Percentiles rank a stretch among this genome's conserved stretches.
phyloP scores from a whole-genome alignment of 139 green algal genomes.

The Haematococcus sp. region DNA sequence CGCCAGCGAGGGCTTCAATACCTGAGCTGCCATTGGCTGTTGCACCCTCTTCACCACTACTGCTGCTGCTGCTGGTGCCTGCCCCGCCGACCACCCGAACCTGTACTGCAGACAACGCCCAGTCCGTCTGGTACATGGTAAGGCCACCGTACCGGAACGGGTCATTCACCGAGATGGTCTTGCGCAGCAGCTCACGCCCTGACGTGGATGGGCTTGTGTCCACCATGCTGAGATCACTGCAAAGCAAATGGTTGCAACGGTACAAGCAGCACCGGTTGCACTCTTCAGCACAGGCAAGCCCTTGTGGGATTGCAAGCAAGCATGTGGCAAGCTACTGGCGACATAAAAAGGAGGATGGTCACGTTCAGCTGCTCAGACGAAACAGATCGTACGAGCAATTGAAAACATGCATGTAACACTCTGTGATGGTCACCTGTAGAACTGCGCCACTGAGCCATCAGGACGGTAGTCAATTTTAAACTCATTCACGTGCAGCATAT shows the following conservation, averaged over 20 bases:
- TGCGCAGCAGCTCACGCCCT: conserved; percentile 51
- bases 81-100: conserved; percentile 52
- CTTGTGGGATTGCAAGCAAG: too few relatives aligned
- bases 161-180: conserved; percentile 91
- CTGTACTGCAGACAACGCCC: conserved; percentile 77
- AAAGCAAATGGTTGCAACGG: too few relatives aligned
- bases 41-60: neutral
- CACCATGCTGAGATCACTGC: conserved; percentile 17
- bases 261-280: too few relatives aligned
- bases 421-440: conserved; percentile 52
- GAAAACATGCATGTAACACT: too few relatives aligned
- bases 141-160: conserved; percentile 83
- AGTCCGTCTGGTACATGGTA: conserved; percentile 96
- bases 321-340: too few relatives aligned
- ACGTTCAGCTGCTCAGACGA: too few relatives aligned
- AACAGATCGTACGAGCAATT: too few relatives aligned
- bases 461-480: conserved; percentile 93
- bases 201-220: neutral
- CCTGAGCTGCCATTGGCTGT: neutral
- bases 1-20: neutral
- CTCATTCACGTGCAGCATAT: conserved; percentile 78
- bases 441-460: conserved; percentile 88
- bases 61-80: neutral
- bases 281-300: too few relatives aligned
- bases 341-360: too few relatives aligned